phyloP scores from a whole-genome alignment of 192 early-diverging fungal genomes.

The Blastocladiella britannica region DNA sequence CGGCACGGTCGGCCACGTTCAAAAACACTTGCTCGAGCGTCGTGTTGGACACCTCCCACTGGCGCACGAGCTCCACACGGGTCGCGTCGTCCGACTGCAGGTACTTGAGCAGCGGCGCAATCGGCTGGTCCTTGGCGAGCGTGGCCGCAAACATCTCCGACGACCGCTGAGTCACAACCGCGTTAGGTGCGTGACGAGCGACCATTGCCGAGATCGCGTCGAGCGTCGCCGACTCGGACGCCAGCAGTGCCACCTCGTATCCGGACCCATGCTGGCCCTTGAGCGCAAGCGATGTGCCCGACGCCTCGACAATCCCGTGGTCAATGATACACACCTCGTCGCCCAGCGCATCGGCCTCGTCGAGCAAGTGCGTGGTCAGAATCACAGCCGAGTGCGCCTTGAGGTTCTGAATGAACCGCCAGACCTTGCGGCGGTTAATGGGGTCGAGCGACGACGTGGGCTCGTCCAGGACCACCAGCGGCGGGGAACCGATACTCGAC shows the following conservation, averaged over 20 bases:
- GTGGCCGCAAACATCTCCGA: not conserved
- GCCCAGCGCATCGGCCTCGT: conserved; percentile 35
- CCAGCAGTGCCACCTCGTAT: not conserved
- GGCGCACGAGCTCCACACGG: not conserved
- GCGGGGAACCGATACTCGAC: conserved; percentile 1
- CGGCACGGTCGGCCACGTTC: not conserved
- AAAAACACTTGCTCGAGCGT: not conserved
- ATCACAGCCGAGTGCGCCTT: not conserved
- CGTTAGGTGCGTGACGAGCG: not conserved
- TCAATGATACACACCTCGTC: conserved; percentile 3
- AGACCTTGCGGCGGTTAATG: conserved; percentile 2
- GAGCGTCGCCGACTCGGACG: not conserved
- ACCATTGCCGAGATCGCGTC: not conserved
- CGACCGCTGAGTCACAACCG: not conserved
- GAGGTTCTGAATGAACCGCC: not conserved
- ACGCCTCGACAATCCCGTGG: not conserved
- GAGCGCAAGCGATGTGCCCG: not conserved
- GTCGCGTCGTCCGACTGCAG: not conserved
- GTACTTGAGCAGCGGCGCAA: not conserved
- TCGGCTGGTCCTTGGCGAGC: not conserved
- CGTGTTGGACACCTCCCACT: not conserved
- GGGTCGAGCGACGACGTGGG: conserved; percentile 3
- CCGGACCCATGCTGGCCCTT: not conserved
- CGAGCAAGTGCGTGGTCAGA: conserved; percentile 4
- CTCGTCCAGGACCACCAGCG: conserved; percentile 1